Conservation (phyloP, 139 green algal species). For the Zygnema cylindricum region DNA sequence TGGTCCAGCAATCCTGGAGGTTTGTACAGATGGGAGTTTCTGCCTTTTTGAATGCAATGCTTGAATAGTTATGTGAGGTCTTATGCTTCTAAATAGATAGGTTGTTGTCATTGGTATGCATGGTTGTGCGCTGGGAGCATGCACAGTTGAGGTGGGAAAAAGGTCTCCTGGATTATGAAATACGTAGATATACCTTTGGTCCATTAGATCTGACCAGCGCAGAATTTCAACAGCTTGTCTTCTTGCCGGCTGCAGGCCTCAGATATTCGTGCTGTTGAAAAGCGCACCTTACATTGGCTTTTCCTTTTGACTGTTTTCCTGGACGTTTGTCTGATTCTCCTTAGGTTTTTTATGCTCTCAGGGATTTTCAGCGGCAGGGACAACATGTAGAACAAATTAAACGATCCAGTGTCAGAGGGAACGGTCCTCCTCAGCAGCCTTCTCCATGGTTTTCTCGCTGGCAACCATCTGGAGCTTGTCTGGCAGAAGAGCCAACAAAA, state of each 20-base stretch:
- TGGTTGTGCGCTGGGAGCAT: no score
- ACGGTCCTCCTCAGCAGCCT: background rate
- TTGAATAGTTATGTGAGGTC: no score
- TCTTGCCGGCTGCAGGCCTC: background rate
- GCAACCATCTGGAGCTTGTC: constrained; percentile 1
- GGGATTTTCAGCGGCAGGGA: background rate
- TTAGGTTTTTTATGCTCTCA: background rate
- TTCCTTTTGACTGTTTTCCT: background rate
- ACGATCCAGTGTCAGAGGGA: background rate
- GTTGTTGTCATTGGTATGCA: no score
- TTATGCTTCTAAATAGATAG: no score
- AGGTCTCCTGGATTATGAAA: no score
- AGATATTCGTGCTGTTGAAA: background rate
- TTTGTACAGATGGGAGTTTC: no score
- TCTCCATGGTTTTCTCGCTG: background rate
- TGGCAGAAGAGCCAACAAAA: background rate
- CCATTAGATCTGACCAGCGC: background rate
- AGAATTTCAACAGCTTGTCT: no score
- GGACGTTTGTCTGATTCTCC: background rate
- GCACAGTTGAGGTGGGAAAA: no score
- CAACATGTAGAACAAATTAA: background rate
- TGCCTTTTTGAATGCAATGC: no score
- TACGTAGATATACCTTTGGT: background rate
- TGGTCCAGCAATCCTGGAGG: no score
- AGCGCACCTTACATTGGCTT: background rate